Evolutionary conservation across 1,284 basidiomycete species (phyloP).

Genomic region (Pterulicium gracile): DNA sequence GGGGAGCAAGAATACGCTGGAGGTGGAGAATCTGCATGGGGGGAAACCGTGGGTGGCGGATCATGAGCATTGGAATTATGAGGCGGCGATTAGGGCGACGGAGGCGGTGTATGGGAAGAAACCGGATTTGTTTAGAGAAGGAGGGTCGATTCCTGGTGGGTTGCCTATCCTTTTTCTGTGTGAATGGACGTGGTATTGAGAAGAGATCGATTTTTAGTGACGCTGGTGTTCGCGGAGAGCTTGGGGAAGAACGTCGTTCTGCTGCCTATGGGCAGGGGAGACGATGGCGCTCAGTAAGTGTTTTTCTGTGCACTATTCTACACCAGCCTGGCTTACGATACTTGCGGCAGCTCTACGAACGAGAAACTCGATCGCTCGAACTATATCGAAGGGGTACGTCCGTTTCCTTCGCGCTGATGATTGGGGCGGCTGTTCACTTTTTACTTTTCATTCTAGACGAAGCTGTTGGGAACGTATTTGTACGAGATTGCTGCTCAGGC

Average conservation of each 20-base stretch:
- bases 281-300: constrained; percentile 86
- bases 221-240: constrained; percentile 89
- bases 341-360: constrained; percentile 66
- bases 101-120: constrained; percentile 74
- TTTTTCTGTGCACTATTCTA: not conserved
- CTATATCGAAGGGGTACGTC: constrained; percentile 79
- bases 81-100: constrained; percentile 82
- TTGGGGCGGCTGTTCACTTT: constrained; percentile 3
- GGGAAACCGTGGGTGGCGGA: constrained; percentile 89
- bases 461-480: constrained; percentile 75
- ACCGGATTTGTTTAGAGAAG: constrained; percentile 88
- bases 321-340: constrained; percentile 86
- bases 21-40: constrained; percentile 63
- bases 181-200: too few relatives aligned
- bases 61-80: constrained; percentile 89
- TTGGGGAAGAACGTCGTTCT: constrained; percentile 76
- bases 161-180: not conserved
- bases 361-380: constrained; percentile 94
- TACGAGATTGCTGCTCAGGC: constrained; percentile 65
- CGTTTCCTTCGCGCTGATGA: constrained; percentile 4
- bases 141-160: constrained; percentile 79
- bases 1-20: constrained; percentile 70
- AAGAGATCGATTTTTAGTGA: constrained; percentile 44
- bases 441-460: constrained; percentile 33
- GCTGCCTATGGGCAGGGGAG: constrained; percentile 87